phyloP scores from a whole-genome alignment of 176 grass and related monocot species.

The Typha latifolia region DNA sequence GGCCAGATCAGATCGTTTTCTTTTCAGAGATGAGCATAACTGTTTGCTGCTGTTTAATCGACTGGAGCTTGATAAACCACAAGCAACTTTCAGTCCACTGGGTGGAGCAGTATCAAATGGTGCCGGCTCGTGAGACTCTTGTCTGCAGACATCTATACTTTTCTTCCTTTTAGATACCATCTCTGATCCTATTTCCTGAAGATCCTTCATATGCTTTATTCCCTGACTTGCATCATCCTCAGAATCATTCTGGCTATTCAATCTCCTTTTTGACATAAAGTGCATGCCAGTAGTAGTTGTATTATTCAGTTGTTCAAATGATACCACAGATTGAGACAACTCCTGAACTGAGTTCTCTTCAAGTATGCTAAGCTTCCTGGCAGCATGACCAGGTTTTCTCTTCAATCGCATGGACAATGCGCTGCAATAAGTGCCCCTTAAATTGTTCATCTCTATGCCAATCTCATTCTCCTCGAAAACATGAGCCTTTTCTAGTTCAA shows the following conservation, averaged over 20 bases:
- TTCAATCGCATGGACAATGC: too few species aligned
- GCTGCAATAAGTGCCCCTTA: too few species aligned
- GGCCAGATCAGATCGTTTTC: conserved; percentile 57
- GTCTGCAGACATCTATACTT: conserved; percentile 18
- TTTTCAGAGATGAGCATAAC: conserved; percentile 56
- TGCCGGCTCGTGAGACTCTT: conserved; percentile 26
- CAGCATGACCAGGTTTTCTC: too few species aligned
- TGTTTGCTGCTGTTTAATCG: conserved; percentile 17
- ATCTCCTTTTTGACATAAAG: conserved; percentile 41
- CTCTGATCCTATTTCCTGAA: conserved; percentile 70
- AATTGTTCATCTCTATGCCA: too few species aligned
- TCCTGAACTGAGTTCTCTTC: conserved; percentile 9
- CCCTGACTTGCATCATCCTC: conserved; percentile 53
- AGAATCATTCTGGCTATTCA: conserved; percentile 44
- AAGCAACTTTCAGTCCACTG: conserved; percentile 22
- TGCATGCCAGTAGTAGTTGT: conserved; percentile 6
- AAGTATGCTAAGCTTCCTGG: too few species aligned
- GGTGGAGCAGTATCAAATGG: conserved; percentile 33
- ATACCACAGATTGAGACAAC: conserved; percentile 36
- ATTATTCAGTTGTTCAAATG: conserved; percentile 42
- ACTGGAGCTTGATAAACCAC: conserved; percentile 34
- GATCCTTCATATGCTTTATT: conserved; percentile 79
- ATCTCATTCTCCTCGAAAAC: background rate
- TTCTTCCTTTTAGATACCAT: conserved; percentile 42
- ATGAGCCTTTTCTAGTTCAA: conserved; percentile 31